phyloP scores from a whole-genome alignment of 352 stramenopile genomes.

The Globisporangium heterothallicum region DNA sequence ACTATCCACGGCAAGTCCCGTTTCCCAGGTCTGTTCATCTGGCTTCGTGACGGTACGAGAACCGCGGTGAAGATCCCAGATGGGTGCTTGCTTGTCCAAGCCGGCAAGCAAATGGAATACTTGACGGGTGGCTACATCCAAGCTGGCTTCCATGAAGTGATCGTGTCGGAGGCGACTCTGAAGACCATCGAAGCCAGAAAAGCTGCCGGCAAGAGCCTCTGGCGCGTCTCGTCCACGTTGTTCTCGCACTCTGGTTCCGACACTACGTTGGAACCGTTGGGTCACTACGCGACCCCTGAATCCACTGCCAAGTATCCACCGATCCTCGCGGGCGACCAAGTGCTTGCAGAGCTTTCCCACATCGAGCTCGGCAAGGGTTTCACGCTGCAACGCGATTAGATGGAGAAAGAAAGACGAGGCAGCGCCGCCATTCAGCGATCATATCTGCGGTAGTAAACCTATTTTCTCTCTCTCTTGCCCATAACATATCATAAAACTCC shows the following conservation, averaged over 20 bases:
- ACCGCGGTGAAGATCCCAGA: constrained; percentile 86
- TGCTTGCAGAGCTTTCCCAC: constrained; percentile 80
- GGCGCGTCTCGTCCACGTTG: constrained; percentile 89
- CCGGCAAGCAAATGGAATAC: constrained; percentile 91
- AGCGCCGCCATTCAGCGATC: no score
- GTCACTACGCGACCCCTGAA: constrained; percentile 70
- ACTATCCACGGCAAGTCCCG: constrained; percentile 92
- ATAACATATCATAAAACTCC: background rate
- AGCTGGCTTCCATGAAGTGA: constrained; percentile 92
- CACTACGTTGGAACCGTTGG: constrained; percentile 76
- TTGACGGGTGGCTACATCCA: constrained; percentile 89
- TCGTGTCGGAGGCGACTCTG: constrained; percentile 72
- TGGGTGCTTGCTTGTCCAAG: constrained; percentile 85
- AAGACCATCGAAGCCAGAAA: constrained; percentile 71
- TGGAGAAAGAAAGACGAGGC: no score
- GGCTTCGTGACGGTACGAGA: constrained; percentile 84
- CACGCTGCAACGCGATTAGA: constrained; percentile 63
- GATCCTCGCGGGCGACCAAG: constrained; percentile 81
- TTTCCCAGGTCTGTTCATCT: constrained; percentile 89
- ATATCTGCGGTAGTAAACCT: no score
- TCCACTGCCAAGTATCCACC: constrained; percentile 68
- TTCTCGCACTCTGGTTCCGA: constrained; percentile 91
- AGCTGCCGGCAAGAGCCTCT: constrained; percentile 68
- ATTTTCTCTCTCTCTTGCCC: background rate
- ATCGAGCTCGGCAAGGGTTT: constrained; percentile 82